Conservation (phyloP, 2,329 filamentous ascomycete genomes). For the Alternaria arborescens region DNA sequence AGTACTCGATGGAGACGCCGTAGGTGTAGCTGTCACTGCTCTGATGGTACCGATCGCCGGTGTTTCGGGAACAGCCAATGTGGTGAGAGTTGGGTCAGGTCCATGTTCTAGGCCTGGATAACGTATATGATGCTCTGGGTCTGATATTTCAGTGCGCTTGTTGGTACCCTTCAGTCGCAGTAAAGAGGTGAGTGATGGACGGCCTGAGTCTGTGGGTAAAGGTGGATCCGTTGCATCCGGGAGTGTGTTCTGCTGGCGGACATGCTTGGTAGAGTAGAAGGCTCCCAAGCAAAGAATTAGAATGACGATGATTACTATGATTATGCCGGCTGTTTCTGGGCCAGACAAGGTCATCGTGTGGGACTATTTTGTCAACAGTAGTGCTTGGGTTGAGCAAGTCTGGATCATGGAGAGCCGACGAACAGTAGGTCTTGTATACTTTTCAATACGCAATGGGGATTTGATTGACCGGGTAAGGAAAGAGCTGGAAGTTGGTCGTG, state of each 20-base stretch:
- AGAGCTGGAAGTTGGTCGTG: neutral
- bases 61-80: neutral
- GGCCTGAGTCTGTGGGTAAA: neutral
- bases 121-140: neutral
- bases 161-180: neutral
- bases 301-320: neutral
- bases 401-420: neutral
- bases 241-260: neutral
- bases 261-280: neutral
- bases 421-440: no score
- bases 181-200: neutral
- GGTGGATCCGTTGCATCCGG: neutral
- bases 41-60: neutral
- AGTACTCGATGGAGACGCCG: neutral
- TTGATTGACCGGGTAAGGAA: neutral
- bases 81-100: conserved; percentile 4
- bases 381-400: neutral
- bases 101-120: conserved; percentile 8
- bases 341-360: neutral
- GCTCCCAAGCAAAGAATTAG: neutral
- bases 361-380: neutral
- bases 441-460: neutral
- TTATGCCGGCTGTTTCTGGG: neutral
- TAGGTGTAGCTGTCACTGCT: neutral
- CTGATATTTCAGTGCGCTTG: neutral